phyloP scores from a whole-genome alignment of 805 yeast species.

The Saccharomycopsis sp. region DNA sequence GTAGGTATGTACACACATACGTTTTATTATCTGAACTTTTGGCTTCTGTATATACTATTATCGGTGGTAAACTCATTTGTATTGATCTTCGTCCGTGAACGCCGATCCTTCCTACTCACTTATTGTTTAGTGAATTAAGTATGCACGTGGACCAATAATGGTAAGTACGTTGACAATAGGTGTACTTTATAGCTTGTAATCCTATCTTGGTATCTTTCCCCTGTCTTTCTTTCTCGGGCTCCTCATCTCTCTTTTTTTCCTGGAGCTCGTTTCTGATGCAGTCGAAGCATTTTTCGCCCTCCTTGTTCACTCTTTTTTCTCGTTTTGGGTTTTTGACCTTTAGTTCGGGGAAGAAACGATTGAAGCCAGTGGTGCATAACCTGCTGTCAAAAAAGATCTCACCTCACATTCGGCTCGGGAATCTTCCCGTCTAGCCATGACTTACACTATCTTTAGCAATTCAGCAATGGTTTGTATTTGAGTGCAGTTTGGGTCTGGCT shows the following conservation, averaged over 20 bases:
- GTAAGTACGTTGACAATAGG: not conserved
- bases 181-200: too few species aligned
- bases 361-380: not conserved
- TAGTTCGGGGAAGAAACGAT: too few species aligned
- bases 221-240: too few species aligned
- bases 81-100: not conserved
- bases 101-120: not conserved
- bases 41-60: not conserved
- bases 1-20: not conserved
- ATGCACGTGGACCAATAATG: not conserved
- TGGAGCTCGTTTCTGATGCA: not conserved
- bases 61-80: not conserved
- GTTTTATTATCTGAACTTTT: too few species aligned
- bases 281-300: slow-evolving; percentile 5
- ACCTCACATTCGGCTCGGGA: too few species aligned
- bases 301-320: not conserved
- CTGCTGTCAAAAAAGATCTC: not conserved
- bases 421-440: not conserved
- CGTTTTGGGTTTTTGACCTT: slow-evolving; percentile 22
- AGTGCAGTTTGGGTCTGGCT: too few species aligned
- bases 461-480: too few species aligned
- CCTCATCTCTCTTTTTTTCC: not conserved
- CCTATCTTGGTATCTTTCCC: too few species aligned
- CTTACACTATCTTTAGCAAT: too few species aligned
- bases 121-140: not conserved